These are phyloP conservation scores for Mucor lusitanicus DNA, from an alignment of 371 early-diverging fungal genomes.

Conservation along the genomic window DNA sequence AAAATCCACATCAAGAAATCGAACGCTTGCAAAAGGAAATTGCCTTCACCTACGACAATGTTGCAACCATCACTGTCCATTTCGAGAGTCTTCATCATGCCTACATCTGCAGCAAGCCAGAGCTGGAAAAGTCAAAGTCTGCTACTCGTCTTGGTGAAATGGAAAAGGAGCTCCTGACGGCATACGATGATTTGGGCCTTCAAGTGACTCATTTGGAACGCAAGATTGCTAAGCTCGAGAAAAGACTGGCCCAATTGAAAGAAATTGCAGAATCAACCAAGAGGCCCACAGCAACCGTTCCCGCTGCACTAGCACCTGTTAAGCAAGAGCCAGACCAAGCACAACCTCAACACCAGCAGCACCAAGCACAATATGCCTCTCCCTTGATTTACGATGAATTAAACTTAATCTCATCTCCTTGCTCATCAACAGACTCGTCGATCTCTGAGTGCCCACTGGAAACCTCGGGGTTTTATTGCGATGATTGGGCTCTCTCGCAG, in stretches of 20 bases:
- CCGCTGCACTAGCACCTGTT: background rate
- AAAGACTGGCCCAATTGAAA: conserved; percentile 11
- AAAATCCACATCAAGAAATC: conserved; percentile 15
- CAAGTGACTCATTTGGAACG: conserved; percentile 45
- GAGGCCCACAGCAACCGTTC: background rate
- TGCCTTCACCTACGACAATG: conserved; percentile 36
- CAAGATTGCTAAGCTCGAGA: conserved; percentile 37
- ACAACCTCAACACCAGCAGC: background rate
- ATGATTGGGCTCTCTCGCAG: conserved; percentile 9
- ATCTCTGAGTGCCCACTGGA: conserved; percentile 9
- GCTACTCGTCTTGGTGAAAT: conserved; percentile 41
- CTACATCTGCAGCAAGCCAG: conserved; percentile 28
- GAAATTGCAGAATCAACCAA: background rate
- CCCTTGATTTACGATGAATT: conserved; percentile 4
- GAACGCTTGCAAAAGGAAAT: conserved; percentile 37
- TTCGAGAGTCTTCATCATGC: conserved; percentile 44
- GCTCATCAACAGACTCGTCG: conserved; percentile 20
- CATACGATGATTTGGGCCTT: conserved; percentile 47
- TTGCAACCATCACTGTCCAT: conserved; percentile 47
- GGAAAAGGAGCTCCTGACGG: conserved; percentile 51
- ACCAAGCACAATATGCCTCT: background rate
- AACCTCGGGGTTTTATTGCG: background rate
- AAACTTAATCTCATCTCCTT: conserved; percentile 16
- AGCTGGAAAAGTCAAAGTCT: conserved; percentile 28
- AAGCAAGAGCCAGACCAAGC: background rate